Evolutionary conservation across 2,329 filamentous ascomycete genomes (phyloP).

Genomic region (Ustilaginoidea virens): DNA sequence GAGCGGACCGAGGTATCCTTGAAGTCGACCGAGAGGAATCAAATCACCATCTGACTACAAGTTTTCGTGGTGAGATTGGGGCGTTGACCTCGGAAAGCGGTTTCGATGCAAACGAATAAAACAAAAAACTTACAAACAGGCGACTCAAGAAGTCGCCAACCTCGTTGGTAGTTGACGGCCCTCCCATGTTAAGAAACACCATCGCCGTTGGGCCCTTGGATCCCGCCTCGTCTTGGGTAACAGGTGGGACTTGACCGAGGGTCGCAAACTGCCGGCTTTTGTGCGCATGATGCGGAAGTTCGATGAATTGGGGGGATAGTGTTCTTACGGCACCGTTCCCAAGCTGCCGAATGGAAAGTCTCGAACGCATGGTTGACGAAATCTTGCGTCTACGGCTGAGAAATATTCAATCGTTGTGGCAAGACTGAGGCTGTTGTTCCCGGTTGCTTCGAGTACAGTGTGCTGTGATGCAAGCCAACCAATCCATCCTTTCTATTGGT

Average conservation of each 20-base stretch:
- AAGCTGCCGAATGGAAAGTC: conserved; percentile 16
- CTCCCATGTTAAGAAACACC: conserved; percentile 99
- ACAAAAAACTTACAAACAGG: conserved; percentile 56
- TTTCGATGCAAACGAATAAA: neutral
- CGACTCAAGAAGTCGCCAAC: conserved; percentile 81
- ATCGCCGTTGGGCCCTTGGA: conserved; percentile 82
- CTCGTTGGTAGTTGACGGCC: conserved; percentile 75
- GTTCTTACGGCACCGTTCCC: conserved; percentile 12
- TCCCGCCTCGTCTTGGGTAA: conserved; percentile 59
- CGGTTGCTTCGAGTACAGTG: too few relatives aligned
- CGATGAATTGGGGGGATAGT: conserved; percentile 12
- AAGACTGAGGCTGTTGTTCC: too few relatives aligned
- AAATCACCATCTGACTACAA: conserved; percentile 74
- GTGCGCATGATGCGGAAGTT: conserved; percentile 14
- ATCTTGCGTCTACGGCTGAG: conserved; percentile 1
- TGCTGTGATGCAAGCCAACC: conserved; percentile 3
- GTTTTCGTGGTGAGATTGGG: too few relatives aligned
- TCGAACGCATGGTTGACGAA: conserved; percentile 14
- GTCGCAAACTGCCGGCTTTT: conserved; percentile 21
- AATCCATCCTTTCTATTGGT: neutral
- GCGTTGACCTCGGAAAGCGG: too few relatives aligned
- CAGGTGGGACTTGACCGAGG: conserved; percentile 52
- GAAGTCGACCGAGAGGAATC: conserved; percentile 85
- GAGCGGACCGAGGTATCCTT: conserved; percentile 78
- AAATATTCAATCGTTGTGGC: neutral